These are phyloP conservation scores for Penicillium concentricum DNA, from an alignment of 2,329 filamentous ascomycete genomes.

Conservation along the genomic window DNA sequence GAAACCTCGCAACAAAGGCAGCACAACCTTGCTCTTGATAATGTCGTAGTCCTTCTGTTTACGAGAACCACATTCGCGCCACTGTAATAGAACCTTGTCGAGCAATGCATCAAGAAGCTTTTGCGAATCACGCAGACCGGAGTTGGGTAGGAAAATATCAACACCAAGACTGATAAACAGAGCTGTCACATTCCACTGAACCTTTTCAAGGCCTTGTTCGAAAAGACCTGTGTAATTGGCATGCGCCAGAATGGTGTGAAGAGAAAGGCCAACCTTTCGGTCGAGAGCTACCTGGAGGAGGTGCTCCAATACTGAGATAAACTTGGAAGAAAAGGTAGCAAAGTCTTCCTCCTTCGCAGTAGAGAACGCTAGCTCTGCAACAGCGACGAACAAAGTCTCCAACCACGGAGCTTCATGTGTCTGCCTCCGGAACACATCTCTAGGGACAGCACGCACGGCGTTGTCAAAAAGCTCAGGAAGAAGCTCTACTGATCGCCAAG, in stretches of 20 bases:
- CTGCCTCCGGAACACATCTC: constrained; percentile 44
- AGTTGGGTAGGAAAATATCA: constrained; percentile 47
- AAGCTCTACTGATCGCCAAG: constrained; percentile 35
- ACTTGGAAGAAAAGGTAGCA: constrained; percentile 27
- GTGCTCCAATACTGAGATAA: constrained; percentile 36
- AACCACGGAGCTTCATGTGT: constrained; percentile 51
- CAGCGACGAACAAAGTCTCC: constrained; percentile 47
- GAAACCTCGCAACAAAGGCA: constrained; percentile 43
- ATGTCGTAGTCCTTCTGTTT: constrained; percentile 27
- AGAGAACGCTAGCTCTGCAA: constrained; percentile 42
- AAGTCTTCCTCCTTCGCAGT: constrained; percentile 31
- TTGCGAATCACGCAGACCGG: constrained; percentile 38
- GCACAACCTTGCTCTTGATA: constrained; percentile 40
- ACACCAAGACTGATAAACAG: constrained; percentile 43
- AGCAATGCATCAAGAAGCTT: constrained; percentile 39
- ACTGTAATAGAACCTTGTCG: constrained; percentile 35
- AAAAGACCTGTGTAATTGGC: constrained; percentile 43
- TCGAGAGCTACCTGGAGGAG: constrained; percentile 41
- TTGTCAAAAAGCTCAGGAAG: constrained; percentile 47
- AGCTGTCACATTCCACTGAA: constrained; percentile 44
- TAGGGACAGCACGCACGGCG: constrained; percentile 46
- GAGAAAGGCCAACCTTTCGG: constrained; percentile 40
- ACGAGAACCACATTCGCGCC: constrained; percentile 22
- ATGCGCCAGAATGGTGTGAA: constrained; percentile 43
- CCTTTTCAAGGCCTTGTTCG: constrained; percentile 30